A percentile compares a stretch with the other conserved stretches of the same genome.
These are phyloP conservation scores for Friedmanniomyces simplex DNA, from an alignment of 495 filamentous ascomycete genomes.

Conservation along the genomic window DNA sequence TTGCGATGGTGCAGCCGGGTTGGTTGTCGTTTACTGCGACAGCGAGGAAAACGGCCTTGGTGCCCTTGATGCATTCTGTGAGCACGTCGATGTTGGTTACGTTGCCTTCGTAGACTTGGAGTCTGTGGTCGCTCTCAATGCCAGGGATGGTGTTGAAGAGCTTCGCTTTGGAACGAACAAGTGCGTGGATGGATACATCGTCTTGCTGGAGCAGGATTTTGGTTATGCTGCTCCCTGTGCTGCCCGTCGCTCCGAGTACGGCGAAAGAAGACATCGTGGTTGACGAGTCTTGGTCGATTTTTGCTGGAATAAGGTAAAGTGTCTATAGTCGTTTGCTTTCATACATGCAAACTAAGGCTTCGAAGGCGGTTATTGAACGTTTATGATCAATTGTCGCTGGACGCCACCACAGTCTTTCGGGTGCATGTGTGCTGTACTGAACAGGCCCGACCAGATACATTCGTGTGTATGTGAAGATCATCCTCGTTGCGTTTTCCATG, in stretches of 20 bases:
- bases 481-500: no score
- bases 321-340: no score
- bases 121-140: constrained; percentile 15
- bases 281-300: neutral
- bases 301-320: no score
- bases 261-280: constrained; percentile 14
- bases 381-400: no score
- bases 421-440: no score
- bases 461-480: no score
- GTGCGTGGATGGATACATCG: constrained; percentile 27
- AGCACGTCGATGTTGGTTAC: constrained; percentile 31
- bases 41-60: constrained; percentile 30
- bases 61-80: constrained; percentile 25
- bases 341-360: no score
- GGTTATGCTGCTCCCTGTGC: constrained; percentile 24
- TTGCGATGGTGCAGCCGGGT: constrained; percentile 28
- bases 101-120: constrained; percentile 33
- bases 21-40: constrained; percentile 34
- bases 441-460: no score
- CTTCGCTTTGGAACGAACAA: constrained; percentile 34
- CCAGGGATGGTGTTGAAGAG: constrained; percentile 28
- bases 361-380: no score
- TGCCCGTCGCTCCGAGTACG: constrained; percentile 17
- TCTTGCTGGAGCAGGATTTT: constrained; percentile 28
- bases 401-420: no score